These are phyloP conservation scores for Immersiella caudata DNA, from an alignment of 495 filamentous ascomycete genomes.

Conservation along the genomic window DNA sequence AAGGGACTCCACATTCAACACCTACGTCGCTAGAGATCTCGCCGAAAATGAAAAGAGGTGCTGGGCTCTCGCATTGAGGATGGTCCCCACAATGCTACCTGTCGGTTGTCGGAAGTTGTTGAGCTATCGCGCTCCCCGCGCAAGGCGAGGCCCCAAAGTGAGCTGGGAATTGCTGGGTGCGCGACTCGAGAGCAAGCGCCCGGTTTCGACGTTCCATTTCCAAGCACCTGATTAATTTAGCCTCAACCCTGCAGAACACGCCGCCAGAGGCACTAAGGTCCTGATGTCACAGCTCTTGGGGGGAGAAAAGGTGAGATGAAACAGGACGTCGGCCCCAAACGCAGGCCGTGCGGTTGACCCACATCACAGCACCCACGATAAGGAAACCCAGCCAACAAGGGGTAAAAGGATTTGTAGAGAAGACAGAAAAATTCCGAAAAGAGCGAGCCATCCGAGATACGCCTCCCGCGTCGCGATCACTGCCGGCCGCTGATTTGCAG, in stretches of 20 bases:
- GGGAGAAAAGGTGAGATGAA: conserved; percentile 40
- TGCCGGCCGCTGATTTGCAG: conserved; percentile 33
- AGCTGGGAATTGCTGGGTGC: conserved; percentile 9
- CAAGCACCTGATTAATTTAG: conserved; percentile 24
- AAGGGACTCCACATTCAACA: neutral
- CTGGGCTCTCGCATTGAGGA: neutral
- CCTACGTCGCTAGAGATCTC: neutral
- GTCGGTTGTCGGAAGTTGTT: neutral
- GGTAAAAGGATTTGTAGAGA: neutral
- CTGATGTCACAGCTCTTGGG: conserved; percentile 30
- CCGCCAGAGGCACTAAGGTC: conserved; percentile 18
- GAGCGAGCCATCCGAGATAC: conserved; percentile 17
- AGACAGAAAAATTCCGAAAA: conserved; percentile 16
- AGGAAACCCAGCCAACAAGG: conserved; percentile 14
- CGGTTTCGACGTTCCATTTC: conserved; percentile 31
- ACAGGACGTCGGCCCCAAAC: conserved; percentile 44
- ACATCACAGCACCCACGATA: conserved; percentile 15
- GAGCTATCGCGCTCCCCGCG: neutral
- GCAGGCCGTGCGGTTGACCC: conserved; percentile 33
- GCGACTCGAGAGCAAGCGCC: conserved; percentile 23
- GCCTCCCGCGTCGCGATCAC: conserved; percentile 8
- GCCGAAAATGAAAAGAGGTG: neutral
- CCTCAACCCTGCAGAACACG: conserved; percentile 19
- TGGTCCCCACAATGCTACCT: neutral
- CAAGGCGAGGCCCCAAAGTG: neutral